Evolutionary conservation across 2,329 filamentous ascomycete genomes (phyloP).

Genomic region (Phaeosphaeria sp.): DNA sequence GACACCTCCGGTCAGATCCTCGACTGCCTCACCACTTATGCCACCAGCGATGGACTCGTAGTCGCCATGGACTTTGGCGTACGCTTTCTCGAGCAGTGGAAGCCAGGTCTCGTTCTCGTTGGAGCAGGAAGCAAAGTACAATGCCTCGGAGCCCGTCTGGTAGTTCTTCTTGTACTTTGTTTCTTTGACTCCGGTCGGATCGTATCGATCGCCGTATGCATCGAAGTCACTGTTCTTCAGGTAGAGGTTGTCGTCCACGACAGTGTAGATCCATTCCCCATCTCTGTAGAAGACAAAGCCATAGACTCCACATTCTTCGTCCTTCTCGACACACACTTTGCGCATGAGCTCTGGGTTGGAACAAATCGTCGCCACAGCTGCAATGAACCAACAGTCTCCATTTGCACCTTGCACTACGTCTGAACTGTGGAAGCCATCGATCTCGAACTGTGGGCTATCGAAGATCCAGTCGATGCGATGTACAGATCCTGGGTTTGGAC

Average conservation of each 20-base stretch:
- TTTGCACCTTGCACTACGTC: slow-evolving; percentile 80
- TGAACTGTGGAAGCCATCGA: slow-evolving; percentile 76
- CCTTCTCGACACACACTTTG: slow-evolving; percentile 73
- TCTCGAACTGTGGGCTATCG: slow-evolving; percentile 75
- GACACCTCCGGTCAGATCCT: slow-evolving; percentile 70
- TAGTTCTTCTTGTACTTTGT: slow-evolving; percentile 69
- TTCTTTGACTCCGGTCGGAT: slow-evolving; percentile 63
- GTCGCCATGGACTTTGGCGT: slow-evolving; percentile 83
- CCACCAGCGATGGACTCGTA: slow-evolving; percentile 77
- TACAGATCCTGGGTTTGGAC: slow-evolving; percentile 31
- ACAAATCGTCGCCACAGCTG: slow-evolving; percentile 77
- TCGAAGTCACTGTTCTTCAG: slow-evolving; percentile 80
- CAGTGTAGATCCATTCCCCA: slow-evolving; percentile 79
- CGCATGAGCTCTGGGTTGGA: slow-evolving; percentile 75
- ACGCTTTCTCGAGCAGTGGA: slow-evolving; percentile 80
- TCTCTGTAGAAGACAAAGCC: slow-evolving; percentile 81
- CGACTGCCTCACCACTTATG: slow-evolving; percentile 61
- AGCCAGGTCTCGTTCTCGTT: slow-evolving; percentile 84
- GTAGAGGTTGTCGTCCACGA: slow-evolving; percentile 89
- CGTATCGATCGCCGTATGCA: slow-evolving; percentile 72
- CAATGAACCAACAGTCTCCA: slow-evolving; percentile 87
- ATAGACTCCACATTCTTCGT: slow-evolving; percentile 79
- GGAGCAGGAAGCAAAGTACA: slow-evolving; percentile 79
- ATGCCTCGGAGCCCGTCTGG: slow-evolving; percentile 75
- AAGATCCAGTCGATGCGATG: slow-evolving; percentile 71